phyloP scores from a whole-genome alignment of 129 eudicot species.

The Flaveria robusta region DNA sequence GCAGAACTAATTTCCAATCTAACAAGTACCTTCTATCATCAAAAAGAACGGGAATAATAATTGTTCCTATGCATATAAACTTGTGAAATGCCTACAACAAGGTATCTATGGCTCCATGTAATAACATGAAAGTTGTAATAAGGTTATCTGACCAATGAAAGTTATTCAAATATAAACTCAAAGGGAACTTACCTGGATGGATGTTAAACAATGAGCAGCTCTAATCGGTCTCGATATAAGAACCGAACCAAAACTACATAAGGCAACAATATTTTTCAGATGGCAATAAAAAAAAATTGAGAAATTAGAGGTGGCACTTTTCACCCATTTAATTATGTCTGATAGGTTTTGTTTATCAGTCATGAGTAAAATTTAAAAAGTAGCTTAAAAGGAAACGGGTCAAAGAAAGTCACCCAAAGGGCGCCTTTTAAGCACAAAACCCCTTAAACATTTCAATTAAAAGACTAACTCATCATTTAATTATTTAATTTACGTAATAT shows the following conservation, averaged over 20 bases:
- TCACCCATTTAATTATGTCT: background rate
- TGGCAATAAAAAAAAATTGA: background rate
- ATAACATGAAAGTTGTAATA: background rate
- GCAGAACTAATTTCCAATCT: background rate
- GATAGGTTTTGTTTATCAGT: background rate
- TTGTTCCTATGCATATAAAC: background rate
- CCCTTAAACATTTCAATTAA: background rate
- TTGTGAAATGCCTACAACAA: background rate
- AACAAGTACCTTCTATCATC: background rate
- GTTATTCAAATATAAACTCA: conserved; percentile 19
- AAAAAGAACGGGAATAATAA: background rate
- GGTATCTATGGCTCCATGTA: background rate
- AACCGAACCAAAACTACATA: conserved; percentile 74
- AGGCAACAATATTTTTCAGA: background rate
- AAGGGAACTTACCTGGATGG: conserved; percentile 72
- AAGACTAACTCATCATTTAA: background rate
- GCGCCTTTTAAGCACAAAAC: background rate
- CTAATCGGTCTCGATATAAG: conserved; percentile 82
- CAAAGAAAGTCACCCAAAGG: background rate
- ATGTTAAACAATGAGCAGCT: conserved; percentile 99
- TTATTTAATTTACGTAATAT: background rate
- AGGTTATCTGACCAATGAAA: background rate
- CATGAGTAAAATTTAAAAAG: background rate
- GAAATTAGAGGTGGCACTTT: conserved; percentile 9
- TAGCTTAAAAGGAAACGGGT: background rate